Percentiles rank a stretch among this genome's conserved stretches.
Evolutionary conservation across 2,329 filamentous ascomycete genomes (phyloP).

Genomic region (Trichoderma koningii): DNA sequence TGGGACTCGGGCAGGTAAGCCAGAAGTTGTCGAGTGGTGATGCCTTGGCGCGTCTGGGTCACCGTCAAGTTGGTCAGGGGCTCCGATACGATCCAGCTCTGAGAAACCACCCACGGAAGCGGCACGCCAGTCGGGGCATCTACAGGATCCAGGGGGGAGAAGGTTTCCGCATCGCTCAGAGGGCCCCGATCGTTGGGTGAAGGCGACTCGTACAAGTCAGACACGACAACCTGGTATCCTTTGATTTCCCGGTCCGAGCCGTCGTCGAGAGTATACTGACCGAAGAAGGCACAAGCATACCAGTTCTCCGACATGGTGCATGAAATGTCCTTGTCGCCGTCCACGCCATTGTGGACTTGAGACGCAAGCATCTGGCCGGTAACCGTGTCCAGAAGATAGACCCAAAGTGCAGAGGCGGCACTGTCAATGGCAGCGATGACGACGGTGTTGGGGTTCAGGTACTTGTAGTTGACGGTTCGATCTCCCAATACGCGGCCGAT

Average conservation of each 20-base stretch:
- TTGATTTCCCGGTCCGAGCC: conserved; percentile 62
- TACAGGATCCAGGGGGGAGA: conserved; percentile 73
- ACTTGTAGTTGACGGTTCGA: conserved; percentile 94
- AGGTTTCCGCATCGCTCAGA: conserved; percentile 68
- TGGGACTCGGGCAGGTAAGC: conserved; percentile 73
- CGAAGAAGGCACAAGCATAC: conserved; percentile 83
- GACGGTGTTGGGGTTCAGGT: conserved; percentile 83
- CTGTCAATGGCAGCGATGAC: conserved; percentile 71
- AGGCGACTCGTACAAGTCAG: conserved; percentile 88
- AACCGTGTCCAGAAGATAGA: conserved; percentile 83
- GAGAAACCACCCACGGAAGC: conserved; percentile 74
- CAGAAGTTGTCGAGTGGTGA: conserved; percentile 79
- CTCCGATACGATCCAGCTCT: conserved; percentile 78
- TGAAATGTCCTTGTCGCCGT: conserved; percentile 70
- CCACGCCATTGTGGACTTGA: conserved; percentile 70
- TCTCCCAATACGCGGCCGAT: conserved; percentile 93
- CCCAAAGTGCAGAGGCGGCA: conserved; percentile 59
- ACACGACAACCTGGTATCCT: conserved; percentile 82
- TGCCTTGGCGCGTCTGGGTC: conserved; percentile 88
- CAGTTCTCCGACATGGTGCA: conserved; percentile 91
- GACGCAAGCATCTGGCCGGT: conserved; percentile 80
- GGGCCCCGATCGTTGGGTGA: conserved; percentile 81
- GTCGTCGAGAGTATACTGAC: conserved; percentile 59
- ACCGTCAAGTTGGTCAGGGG: conserved; percentile 79
- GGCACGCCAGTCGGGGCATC: conserved; percentile 56